Evolutionary conservation across 1,284 basidiomycete genomes (phyloP).

Genomic region (Ustilago curta): DNA sequence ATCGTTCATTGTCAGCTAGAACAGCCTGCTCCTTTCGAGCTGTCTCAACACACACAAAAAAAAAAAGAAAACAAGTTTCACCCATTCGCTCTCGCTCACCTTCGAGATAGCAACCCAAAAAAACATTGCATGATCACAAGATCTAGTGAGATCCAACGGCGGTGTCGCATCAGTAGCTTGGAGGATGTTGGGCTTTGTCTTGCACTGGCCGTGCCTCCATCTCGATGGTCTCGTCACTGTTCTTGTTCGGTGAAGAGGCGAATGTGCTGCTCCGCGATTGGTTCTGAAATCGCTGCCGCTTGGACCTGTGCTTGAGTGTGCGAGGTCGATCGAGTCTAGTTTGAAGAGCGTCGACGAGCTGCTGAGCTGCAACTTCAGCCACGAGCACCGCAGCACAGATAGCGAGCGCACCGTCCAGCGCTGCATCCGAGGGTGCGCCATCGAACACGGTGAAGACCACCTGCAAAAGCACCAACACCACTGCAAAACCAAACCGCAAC

Average conservation of each 20-base stretch:
- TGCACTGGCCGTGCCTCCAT: conserved; percentile 11
- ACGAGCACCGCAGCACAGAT: conserved; percentile 38
- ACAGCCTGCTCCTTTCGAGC: conserved; percentile 4
- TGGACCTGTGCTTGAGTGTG: not conserved
- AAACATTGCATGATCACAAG: conserved; percentile 1
- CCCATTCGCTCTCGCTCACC: conserved; percentile 8
- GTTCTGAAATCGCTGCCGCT: not conserved
- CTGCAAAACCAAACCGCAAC: conserved; percentile 25
- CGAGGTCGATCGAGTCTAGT: conserved; percentile 19
- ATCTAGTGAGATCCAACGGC: not conserved
- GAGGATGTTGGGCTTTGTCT: not conserved
- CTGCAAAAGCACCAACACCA: conserved; percentile 29
- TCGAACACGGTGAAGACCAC: conserved; percentile 33
- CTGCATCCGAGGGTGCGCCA: conserved; percentile 19
- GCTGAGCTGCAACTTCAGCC: conserved; percentile 35
- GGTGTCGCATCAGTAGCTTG: conserved; percentile 1
- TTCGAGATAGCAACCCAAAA: conserved; percentile 4
- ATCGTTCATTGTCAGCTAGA: not conserved
- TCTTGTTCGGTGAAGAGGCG: conserved; percentile 6
- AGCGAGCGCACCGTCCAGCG: conserved; percentile 34
- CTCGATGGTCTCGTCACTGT: conserved; percentile 18
- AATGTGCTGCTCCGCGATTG: conserved; percentile 10
- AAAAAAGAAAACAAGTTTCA: conserved; percentile 3
- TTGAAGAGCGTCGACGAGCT: conserved; percentile 21
- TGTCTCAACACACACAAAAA: not conserved